Conservation (phyloP, 1,284 basidiomycete species). For the Meira nashicola region DNA sequence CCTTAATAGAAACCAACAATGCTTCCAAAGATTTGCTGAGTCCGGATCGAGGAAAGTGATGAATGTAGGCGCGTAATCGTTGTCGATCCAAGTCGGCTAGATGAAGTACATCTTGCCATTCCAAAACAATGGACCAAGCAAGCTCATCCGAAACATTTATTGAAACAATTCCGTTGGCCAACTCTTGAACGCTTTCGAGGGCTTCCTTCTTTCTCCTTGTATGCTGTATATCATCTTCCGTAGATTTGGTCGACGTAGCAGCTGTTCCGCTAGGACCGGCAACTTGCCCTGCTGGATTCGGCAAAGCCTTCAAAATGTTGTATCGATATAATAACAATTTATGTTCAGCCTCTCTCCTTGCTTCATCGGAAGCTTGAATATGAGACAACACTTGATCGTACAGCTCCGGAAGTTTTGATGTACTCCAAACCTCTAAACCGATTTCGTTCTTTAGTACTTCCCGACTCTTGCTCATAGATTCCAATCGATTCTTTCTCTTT, state of each 20-base stretch:
- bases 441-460: slow-evolving; percentile 31
- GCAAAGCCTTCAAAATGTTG: slow-evolving; percentile 29
- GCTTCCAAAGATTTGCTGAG: slow-evolving; percentile 26
- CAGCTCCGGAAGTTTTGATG: slow-evolving; percentile 27
- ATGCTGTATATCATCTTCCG: slow-evolving; percentile 20
- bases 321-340: slow-evolving; percentile 37
- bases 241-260: slow-evolving; percentile 18
- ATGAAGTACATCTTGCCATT: slow-evolving; percentile 68
- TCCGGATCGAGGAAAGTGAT: slow-evolving; percentile 63
- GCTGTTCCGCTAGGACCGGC: slow-evolving; percentile 23
- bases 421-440: slow-evolving; percentile 25
- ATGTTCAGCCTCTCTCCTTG: slow-evolving; percentile 34
- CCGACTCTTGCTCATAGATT: slow-evolving; percentile 37
- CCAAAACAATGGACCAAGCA: slow-evolving; percentile 74
- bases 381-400: slow-evolving; percentile 42
- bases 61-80: slow-evolving; percentile 64
- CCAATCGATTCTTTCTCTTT: slow-evolving; percentile 38
- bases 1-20: slow-evolving; percentile 32
- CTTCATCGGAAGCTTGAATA: slow-evolving; percentile 34
- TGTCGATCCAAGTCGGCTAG: slow-evolving; percentile 68
- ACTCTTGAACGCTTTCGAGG: slow-evolving; percentile 64
- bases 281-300: slow-evolving; percentile 11
- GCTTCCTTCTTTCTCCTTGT: slow-evolving; percentile 57
- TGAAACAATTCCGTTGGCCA: slow-evolving; percentile 69
- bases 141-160: slow-evolving; percentile 69